Base-by-base conservation (phyloP, 768 basidiomycete genomes). In the Tulasnella sp. region DNA sequence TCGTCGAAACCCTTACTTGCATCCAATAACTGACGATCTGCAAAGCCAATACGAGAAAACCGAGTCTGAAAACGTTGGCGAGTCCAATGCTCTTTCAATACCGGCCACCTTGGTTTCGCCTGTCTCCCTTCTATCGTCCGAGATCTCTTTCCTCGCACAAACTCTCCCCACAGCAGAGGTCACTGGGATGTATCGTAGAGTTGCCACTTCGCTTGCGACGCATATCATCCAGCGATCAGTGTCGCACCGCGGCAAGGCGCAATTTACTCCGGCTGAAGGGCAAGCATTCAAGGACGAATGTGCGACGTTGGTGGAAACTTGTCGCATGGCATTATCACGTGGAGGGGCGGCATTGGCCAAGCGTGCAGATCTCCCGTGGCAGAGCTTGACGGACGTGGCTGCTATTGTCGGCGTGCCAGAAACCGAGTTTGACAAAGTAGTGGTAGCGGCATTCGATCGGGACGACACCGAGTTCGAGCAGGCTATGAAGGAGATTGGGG, bases 211-310 rank as follows among this genome's bases (percentile, higher is more conserved):
- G 45, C 80, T 99, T 15, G 86, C 91, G 0, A 89, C 91, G 70
- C 89, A 96, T 81, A 90, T 99, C 72, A 84, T 93, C 25, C 93
- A 96, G 78, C 91, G 96, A 17, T 89, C 91, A 77, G 89, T 97
- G 74, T 82, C 91, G 49, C 93, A 92, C 81, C 90, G 93, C 58
- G 91, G 93, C 0, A 88, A 88, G 77, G 87, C 84, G 7, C 85
- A 85, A 74, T 85, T 96, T 75, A 85, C 87, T 39, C 82, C 86
- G 3, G 80, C 82, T 9, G 91, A 93, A 74, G 93, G 91, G 5
- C 86, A 85, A 77, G 83, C 84, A 29, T 86, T 97, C 29, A 85
- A 85, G 29, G 87, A 87, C 0, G 96, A 99, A 82, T 89, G 89
- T 84, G 87, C 90, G 80, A 86, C 94, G 69, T 95, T 96, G 95